Conservation (phyloP, 192 early-diverging fungal genomes). For the Allomyces macrogynus region DNA sequence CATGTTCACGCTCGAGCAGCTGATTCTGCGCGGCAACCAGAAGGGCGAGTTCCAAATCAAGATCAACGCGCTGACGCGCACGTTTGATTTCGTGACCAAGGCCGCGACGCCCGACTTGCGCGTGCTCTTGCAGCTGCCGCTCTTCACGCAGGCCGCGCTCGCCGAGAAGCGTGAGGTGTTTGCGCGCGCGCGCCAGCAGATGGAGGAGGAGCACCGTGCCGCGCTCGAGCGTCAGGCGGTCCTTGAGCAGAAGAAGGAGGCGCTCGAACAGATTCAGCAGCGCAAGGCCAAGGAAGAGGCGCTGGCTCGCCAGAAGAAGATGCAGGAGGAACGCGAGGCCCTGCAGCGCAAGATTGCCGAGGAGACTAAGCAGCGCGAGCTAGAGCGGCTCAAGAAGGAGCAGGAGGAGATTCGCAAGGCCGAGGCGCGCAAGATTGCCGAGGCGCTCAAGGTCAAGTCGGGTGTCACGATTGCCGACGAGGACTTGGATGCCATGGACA, state of each 20-base stretch:
- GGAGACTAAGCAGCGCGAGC: constrained; percentile 63
- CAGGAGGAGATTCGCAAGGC: constrained; percentile 57
- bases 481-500: constrained; percentile 68
- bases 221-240: constrained; percentile 58
- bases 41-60: constrained; percentile 90
- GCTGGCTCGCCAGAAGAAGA: constrained; percentile 44
- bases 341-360: constrained; percentile 66
- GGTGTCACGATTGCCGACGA: constrained; percentile 32
- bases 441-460: constrained; percentile 45
- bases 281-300: constrained; percentile 71
- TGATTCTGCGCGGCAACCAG: constrained; percentile 94
- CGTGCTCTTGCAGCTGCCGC: constrained; percentile 68
- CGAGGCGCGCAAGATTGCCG: constrained; percentile 69
- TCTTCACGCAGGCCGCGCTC: constrained; percentile 38
- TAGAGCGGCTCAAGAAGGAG: constrained; percentile 52
- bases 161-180: constrained; percentile 45
- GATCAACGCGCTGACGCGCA: constrained; percentile 76
- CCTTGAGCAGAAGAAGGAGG: constrained; percentile 69
- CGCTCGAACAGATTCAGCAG: constrained; percentile 46
- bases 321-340: constrained; percentile 59
- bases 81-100: constrained; percentile 69
- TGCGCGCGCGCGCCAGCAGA: constrained; percentile 41
- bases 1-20: constrained; percentile 63
- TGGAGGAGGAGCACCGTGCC: constrained; percentile 62
- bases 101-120: constrained; percentile 65